Evolutionary conservation across 305 asterid genomes (phyloP).

Genomic region (Solanum hybrid): DNA sequence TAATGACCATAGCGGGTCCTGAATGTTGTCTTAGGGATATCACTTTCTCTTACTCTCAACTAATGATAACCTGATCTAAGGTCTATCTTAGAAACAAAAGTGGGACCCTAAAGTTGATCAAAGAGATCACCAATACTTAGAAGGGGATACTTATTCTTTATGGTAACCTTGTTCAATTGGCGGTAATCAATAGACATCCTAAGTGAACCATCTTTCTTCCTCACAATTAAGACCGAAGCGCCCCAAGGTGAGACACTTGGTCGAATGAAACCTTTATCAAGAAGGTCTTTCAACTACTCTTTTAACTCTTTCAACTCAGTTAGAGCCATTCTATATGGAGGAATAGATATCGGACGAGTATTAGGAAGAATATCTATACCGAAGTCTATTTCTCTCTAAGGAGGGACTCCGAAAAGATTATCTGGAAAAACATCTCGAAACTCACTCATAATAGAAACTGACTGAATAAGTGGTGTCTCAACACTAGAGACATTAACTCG

Average conservation of each 20-base stretch:
- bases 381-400: not conserved
- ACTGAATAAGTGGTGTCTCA: not conserved
- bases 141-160: not conserved
- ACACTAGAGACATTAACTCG: not conserved
- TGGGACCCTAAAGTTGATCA: not conserved
- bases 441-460: not conserved
- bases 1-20: not conserved
- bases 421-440: not conserved
- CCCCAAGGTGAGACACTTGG: not conserved
- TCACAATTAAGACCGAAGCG: not conserved
- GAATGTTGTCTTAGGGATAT: not conserved
- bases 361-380: not conserved
- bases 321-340: not conserved
- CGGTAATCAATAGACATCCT: not conserved
- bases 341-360: not conserved
- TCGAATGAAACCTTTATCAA: no score
- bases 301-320: not conserved
- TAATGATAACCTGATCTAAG: not conserved
- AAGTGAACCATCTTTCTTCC: not conserved
- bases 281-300: not conserved
- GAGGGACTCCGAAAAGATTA: not conserved
- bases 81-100: not conserved
- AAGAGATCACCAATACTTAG: not conserved
- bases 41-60: not conserved
- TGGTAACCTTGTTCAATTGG: not conserved